Percentiles rank a stretch among this genome's conserved stretches.
Conservation (phyloP, 768 basidiomycete genomes). For the Saitozyma podzolica region DNA sequence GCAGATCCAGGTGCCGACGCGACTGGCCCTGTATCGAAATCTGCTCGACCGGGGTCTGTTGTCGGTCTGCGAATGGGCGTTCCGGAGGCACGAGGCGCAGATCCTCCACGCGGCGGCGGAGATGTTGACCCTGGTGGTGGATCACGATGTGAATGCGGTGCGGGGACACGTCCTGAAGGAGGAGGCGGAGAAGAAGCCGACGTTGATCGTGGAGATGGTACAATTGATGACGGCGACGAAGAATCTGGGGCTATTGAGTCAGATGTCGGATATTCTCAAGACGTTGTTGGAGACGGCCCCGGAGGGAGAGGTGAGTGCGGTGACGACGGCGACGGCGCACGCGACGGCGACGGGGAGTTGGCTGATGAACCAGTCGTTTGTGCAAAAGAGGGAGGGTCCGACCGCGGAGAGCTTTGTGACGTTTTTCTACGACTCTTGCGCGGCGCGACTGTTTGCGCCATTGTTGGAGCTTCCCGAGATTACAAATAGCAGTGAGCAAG, state of each 20-base stretch:
- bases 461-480: constrained; percentile 72
- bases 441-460: constrained; percentile 68
- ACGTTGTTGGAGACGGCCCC: constrained; percentile 69
- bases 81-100: constrained; percentile 62
- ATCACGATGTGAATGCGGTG: constrained; percentile 87
- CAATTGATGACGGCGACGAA: constrained; percentile 72
- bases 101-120: constrained; percentile 84
- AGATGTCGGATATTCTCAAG: constrained; percentile 83
- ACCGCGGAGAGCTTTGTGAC: constrained; percentile 85
- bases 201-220: constrained; percentile 73
- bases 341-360: constrained; percentile 2
- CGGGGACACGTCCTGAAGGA: constrained; percentile 82
- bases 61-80: constrained; percentile 89
- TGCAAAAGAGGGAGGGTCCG: constrained; percentile 64
- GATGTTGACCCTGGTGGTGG: constrained; percentile 77
- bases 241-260: constrained; percentile 84
- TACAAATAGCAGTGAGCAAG: constrained; percentile 51
- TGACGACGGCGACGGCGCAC: not conserved
- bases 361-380: constrained; percentile 19
- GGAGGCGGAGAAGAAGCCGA: constrained; percentile 58
- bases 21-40: constrained; percentile 79
- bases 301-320: constrained; percentile 38
- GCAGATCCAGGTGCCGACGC: constrained; percentile 85
- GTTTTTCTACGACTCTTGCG: constrained; percentile 82
- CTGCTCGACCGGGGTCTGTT: constrained; percentile 86